Evolutionary conservation across 768 basidiomycete genomes (phyloP).

Genomic region (Tylopilus sp.): DNA sequence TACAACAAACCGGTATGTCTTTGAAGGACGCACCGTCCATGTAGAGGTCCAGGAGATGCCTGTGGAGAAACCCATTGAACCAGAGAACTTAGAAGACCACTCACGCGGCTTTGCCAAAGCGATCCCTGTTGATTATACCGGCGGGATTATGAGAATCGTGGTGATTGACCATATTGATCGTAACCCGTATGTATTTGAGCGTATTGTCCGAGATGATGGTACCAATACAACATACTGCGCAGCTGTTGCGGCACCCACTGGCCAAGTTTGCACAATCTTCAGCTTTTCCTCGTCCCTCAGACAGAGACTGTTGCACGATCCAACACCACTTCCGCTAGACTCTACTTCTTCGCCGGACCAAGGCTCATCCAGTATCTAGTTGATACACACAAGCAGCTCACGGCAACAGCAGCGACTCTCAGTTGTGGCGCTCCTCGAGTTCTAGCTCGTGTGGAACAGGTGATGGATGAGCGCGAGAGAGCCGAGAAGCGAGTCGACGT

Average conservation of each 20-base stretch:
- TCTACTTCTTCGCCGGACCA: conserved; percentile 82
- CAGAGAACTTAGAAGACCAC: conserved; percentile 37
- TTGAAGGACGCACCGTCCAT: conserved; percentile 62
- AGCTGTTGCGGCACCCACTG: conserved; percentile 86
- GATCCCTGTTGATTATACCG: conserved; percentile 71
- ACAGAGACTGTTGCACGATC: conserved; percentile 64
- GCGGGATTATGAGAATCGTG: conserved; percentile 74
- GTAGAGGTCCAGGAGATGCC: conserved; percentile 71
- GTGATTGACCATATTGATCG: conserved; percentile 81
- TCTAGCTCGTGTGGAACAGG: conserved; percentile 62
- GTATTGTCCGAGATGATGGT: conserved; percentile 5
- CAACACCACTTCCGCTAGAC: conserved; percentile 58
- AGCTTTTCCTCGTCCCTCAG: conserved; percentile 68
- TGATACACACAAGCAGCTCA: conserved; percentile 53
- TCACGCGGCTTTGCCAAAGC: conserved; percentile 51
- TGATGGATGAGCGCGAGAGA: conserved; percentile 63
- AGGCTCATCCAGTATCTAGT: conserved; percentile 65
- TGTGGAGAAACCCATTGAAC: conserved; percentile 33
- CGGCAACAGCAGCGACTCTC: conserved; percentile 54
- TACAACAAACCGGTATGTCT: conserved; percentile 63
- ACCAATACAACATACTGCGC: conserved; percentile 1
- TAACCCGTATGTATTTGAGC: conserved; percentile 54
- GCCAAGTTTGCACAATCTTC: conserved; percentile 69
- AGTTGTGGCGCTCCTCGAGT: conserved; percentile 67
- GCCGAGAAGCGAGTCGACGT: conserved; percentile 68